phyloP scores from a whole-genome alignment of 1,284 basidiomycete genomes.

The Trichosporon sp. region DNA sequence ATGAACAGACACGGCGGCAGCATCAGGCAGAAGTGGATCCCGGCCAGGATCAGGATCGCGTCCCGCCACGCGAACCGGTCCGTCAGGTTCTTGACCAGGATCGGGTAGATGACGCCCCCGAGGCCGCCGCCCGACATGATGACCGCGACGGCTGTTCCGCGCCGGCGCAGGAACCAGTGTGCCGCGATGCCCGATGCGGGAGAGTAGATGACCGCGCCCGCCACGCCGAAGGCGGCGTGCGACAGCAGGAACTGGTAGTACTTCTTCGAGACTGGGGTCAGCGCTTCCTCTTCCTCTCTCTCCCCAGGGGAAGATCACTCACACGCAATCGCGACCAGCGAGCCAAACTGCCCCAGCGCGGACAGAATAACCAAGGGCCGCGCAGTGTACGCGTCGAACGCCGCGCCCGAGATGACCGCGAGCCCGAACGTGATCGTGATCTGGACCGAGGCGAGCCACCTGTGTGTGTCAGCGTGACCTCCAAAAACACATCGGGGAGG shows the following conservation, averaged over 20 bases:
- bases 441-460: slow-evolving; percentile 41
- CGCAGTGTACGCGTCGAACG: slow-evolving; percentile 43
- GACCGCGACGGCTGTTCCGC: slow-evolving; percentile 43
- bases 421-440: slow-evolving; percentile 35
- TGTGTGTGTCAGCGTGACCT: not conserved
- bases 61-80: slow-evolving; percentile 20
- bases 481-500: no score
- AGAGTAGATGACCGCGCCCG: slow-evolving; percentile 38
- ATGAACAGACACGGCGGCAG: slow-evolving; percentile 25
- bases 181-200: slow-evolving; percentile 43
- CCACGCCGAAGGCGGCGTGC: slow-evolving; percentile 39
- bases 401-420: slow-evolving; percentile 36
- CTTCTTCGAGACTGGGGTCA: slow-evolving; percentile 35
- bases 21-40: slow-evolving; percentile 21
- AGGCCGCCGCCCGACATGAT: slow-evolving; percentile 41
- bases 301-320: slow-evolving; percentile 8
- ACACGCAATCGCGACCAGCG: slow-evolving; percentile 42
- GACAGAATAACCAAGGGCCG: slow-evolving; percentile 29
- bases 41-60: slow-evolving; percentile 24
- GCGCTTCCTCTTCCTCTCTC: not conserved
- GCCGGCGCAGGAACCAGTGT: slow-evolving; percentile 43
- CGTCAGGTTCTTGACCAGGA: slow-evolving; percentile 25
- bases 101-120: slow-evolving; percentile 35
- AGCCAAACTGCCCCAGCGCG: slow-evolving; percentile 29
- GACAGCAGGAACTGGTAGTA: slow-evolving; percentile 47